Evolutionary conservation across 306 rosid species (phyloP).

Genomic region (Quercus cerris): DNA sequence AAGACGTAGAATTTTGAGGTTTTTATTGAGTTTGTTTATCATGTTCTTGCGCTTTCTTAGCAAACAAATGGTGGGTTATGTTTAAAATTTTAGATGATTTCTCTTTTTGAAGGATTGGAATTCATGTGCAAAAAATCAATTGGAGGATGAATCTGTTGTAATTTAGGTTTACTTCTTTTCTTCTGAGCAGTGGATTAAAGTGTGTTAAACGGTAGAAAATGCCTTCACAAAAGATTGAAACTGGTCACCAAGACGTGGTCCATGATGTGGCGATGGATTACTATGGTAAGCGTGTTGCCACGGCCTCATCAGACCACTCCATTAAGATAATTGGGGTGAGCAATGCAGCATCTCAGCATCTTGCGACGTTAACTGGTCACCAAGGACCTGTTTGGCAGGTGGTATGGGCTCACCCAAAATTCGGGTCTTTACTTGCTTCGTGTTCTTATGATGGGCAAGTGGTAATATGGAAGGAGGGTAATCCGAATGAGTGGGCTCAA

Average conservation of each 20-base stretch:
- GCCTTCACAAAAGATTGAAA: slow-evolving; percentile 78
- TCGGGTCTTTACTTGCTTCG: slow-evolving; percentile 72
- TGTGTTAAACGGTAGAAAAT: slow-evolving; percentile 35
- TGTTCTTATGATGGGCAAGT: slow-evolving; percentile 76
- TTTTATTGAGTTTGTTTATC: not conserved
- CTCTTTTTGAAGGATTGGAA: not conserved
- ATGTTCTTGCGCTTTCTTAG: not conserved
- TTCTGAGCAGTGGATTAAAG: not conserved
- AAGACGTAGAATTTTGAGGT: not conserved
- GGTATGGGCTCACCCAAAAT: slow-evolving; percentile 83
- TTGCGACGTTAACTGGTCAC: slow-evolving; percentile 70
- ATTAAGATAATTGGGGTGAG: slow-evolving; percentile 84
- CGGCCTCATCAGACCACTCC: slow-evolving; percentile 80
- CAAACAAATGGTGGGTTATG: not conserved
- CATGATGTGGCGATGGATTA: slow-evolving; percentile 86
- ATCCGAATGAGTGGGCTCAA: slow-evolving; percentile 72
- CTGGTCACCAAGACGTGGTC: slow-evolving; percentile 72
- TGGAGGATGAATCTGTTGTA: not conserved
- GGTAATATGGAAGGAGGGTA: slow-evolving; percentile 85
- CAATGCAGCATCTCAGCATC: slow-evolving; percentile 67
- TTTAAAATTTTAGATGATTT: not conserved
- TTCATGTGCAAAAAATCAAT: not conserved
- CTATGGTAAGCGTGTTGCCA: slow-evolving; percentile 81
- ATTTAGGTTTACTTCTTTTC: not conserved
- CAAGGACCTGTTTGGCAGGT: slow-evolving; percentile 91